Percentiles rank a stretch among this genome's conserved stretches.
Evolutionary conservation across 257 asterid species (phyloP).

Genomic region (Nicotiana knightiana): DNA sequence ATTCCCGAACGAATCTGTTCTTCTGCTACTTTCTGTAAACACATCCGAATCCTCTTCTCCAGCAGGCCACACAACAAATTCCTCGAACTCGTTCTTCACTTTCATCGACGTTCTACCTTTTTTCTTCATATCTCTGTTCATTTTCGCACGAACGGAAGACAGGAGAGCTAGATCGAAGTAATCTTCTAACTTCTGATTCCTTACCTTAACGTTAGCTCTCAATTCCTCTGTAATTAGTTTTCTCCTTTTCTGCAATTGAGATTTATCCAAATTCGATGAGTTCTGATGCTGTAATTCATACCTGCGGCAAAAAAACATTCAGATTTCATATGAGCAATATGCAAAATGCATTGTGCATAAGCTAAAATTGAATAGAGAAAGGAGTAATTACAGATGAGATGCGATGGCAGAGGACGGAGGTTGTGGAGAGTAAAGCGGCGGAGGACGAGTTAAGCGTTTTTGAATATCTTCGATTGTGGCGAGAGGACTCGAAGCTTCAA

Average conservation of each 20-base stretch:
- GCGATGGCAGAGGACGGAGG: background rate
- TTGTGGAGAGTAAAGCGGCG: slow-evolving; percentile 3
- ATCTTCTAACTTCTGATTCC: slow-evolving; percentile 18
- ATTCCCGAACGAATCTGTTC: background rate
- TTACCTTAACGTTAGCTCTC: background rate
- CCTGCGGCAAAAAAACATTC: background rate
- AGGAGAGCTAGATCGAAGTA: slow-evolving; percentile 30
- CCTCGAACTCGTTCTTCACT: slow-evolving; percentile 13
- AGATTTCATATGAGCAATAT: background rate
- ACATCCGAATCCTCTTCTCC: slow-evolving; percentile 4
- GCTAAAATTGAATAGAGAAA: background rate
- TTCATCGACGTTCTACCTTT: background rate
- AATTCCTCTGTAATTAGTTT: background rate
- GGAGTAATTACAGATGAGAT: slow-evolving; percentile 2
- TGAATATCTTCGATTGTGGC: slow-evolving; percentile 24
- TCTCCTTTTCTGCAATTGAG: slow-evolving; percentile 4
- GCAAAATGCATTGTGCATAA: background rate
- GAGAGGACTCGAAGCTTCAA: slow-evolving; percentile 19
- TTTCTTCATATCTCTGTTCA: slow-evolving; percentile 10
- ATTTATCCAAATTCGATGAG: background rate
- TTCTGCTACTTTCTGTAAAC: background rate
- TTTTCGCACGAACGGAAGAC: slow-evolving; percentile 18
- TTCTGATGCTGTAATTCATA: background rate
- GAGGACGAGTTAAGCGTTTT: slow-evolving; percentile 31
- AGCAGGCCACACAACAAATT: slow-evolving; percentile 14